Base-by-base conservation (phyloP, 140 eudicot species). In the Ambrosia hybrid region DNA sequence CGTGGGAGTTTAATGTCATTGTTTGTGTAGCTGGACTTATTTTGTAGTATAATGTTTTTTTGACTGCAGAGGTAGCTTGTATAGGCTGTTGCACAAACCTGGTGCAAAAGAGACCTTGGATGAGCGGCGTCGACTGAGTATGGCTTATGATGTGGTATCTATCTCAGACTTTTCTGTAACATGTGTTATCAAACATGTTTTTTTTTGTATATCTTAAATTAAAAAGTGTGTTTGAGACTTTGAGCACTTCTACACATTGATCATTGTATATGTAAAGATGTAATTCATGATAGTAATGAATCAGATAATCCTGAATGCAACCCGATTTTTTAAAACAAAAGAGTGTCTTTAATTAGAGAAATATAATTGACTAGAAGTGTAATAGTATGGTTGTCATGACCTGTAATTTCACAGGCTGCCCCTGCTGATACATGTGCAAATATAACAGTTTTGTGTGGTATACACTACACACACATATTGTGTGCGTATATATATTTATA, bases 71-170 rank as follows among this genome's bases (percentile, higher is more conserved):
- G 88, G 88, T 58, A 83, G 88, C 67, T 80, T 83, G 76, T 83
- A 70, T 63, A 80, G 80, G 76, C 77, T 83, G 77, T 49, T 83
- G 71, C 85, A 80, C 57, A 80, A 66, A 76, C 63, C 80, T 72
- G 84, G 78, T 39, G 85, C 88, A 0, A 65, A 77, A 61, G 84
- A 74, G 57, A 56, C 72, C 30, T 76, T 80, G 71, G 88, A 83
- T 76, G 85, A 83, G 68, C 51, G 79, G 26, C 79, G 82, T 10
- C 71, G 88, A 49, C 64, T 83, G 64, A 83, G 83, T 76, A 83
- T 83, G 88, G 88, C 88, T 39, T 83, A 83, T 76, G 88, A 83
- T 73, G 88, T 83, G 88, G 88, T 83, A 76, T 41, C 53, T 56
- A 38, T 21, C 76, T 67, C 13, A 66, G 17, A 15, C 68, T 46